A percentile compares a stretch with the other conserved stretches of the same genome.
phyloP scores from a whole-genome alignment of 768 basidiomycete species.

The Naganishia friedmannii region DNA sequence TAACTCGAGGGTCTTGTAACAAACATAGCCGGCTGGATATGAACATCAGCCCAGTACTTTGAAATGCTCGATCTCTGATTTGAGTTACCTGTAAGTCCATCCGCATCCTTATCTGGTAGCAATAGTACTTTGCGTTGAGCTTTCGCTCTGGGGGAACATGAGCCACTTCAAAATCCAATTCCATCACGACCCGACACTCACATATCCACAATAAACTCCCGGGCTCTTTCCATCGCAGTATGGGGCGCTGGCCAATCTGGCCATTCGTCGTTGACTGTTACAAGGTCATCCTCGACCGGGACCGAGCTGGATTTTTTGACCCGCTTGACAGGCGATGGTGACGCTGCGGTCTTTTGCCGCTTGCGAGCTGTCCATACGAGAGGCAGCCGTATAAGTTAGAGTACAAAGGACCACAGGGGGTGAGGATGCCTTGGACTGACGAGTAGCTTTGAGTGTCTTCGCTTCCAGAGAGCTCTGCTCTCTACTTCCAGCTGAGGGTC shows the following conservation, averaged over 20 bases:
- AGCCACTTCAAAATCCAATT: not conserved
- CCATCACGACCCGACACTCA: conserved; percentile 34
- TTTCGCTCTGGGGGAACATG: conserved; percentile 31
- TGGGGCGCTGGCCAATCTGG: conserved; percentile 53
- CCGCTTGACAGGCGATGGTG: not conserved
- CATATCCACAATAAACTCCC: conserved; percentile 51
- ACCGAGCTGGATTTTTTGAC: not conserved
- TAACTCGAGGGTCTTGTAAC: conserved; percentile 53
- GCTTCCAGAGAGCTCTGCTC: not conserved
- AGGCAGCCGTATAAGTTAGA: too few species aligned
- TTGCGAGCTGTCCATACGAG: conserved; percentile 13
- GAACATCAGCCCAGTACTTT: not conserved
- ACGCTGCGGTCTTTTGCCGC: conserved; percentile 5
- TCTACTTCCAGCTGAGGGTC: not conserved
- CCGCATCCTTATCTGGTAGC: conserved; percentile 58
- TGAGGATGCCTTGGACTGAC: too few species aligned
- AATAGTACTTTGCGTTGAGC: conserved; percentile 48
- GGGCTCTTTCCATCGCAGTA: conserved; percentile 43
- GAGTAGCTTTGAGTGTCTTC: not conserved
- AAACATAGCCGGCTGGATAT: conserved; percentile 48
- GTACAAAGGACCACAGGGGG: too few species aligned
- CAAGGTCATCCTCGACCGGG: not conserved
- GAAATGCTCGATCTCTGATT: not conserved
- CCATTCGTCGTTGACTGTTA: conserved; percentile 33
- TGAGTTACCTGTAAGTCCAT: conserved; percentile 46